Conservation (phyloP, 441 rosid genomes). For the Populus hybrid region DNA sequence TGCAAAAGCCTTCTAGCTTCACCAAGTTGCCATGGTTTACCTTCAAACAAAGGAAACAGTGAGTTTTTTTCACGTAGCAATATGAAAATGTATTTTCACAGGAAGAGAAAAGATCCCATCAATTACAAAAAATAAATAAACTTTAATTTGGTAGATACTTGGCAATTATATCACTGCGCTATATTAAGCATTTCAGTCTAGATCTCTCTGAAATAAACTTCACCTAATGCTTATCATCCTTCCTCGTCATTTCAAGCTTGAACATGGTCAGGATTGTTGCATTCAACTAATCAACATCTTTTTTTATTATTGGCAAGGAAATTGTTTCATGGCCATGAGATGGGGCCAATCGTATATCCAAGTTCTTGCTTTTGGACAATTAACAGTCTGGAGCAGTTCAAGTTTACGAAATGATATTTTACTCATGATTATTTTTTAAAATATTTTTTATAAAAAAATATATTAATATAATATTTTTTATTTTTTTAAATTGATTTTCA, state of each 20-base stretch:
- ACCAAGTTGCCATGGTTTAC: conserved; percentile 73
- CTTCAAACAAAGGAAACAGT: conserved; percentile 26
- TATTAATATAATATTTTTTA: too few species aligned
- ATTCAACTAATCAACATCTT: background rate
- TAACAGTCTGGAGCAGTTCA: too few species aligned
- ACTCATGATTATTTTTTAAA: too few species aligned
- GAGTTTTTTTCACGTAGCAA: background rate
- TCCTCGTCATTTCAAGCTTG: background rate
- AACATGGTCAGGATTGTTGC: background rate
- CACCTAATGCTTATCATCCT: background rate
- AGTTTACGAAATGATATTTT: too few species aligned
- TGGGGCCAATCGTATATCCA: too few species aligned
- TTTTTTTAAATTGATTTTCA: too few species aligned
- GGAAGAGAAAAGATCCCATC: background rate
- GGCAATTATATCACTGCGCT: background rate
- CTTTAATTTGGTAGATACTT: background rate
- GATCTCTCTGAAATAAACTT: background rate
- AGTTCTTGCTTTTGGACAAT: too few species aligned
- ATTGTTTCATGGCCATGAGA: too few species aligned
- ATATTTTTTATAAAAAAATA: too few species aligned
- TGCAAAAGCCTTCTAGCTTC: conserved; percentile 64
- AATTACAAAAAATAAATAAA: background rate
- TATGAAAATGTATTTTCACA: background rate
- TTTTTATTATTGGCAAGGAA: too few species aligned
- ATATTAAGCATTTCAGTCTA: background rate